Evolutionary conservation across 1,139 yeast species (phyloP), one percentile per base, ranked within the genome.

Genomic region (Debaryomycetaceae sp.): DNA sequence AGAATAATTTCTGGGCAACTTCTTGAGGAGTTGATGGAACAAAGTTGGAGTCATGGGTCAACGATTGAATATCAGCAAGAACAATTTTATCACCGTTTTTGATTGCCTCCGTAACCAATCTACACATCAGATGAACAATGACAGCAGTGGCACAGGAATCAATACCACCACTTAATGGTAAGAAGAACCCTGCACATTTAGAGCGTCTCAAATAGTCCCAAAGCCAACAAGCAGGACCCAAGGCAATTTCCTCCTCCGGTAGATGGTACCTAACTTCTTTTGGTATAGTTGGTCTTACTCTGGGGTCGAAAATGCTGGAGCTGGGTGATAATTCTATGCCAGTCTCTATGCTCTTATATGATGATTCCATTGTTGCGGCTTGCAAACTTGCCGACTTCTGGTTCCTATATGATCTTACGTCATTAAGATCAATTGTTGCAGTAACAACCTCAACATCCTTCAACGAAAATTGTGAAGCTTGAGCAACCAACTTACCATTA

Each of bases 181-280:
- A 70, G 63, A 92, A 94, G 59, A 75, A 92, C 0, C 99, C 99
- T 0, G 91, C 89, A 43, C 92, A 85, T 49, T 79, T 79, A 48
- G 95, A 87, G 50, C 98, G 78, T 58, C 99, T 76, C 46, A 92
- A 73, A 57, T 92, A 92, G 60, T 92, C 99, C 99, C 99, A 92
- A 48, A 92, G 64, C 99, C 99, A 92, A 60, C 98, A 92, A 0
- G 99, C 98, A 1, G 98, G 99, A 0, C 98, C 98, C 38, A 87
- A 69, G 0, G 98, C 98, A 47, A 92, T 91, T 62, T 92, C 99
- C 61, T 92, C 97, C 55, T 89, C 95, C 1, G 98, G 96, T 3
- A 70, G 58, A 61, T 87, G 95, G 54, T 85, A 85, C 36, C 70
- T 71, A 32, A 84, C 73, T 5, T 69, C 70, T 28, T 65, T 59